phyloP scores from a whole-genome alignment of 495 filamentous ascomycete genomes.

The Rhypophila decipiens region DNA sequence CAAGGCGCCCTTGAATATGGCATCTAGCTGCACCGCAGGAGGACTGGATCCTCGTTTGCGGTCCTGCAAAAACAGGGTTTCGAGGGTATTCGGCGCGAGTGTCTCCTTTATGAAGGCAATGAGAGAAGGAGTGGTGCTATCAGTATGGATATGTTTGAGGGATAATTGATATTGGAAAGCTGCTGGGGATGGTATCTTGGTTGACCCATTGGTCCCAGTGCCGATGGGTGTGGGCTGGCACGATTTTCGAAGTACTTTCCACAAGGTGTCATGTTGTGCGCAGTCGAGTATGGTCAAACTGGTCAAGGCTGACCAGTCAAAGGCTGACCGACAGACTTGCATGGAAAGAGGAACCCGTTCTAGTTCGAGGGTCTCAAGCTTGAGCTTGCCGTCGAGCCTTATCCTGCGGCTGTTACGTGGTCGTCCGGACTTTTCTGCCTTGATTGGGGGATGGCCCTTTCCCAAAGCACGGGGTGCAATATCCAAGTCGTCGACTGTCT shows the following conservation, averaged over 20 bases:
- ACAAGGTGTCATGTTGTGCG: constrained; percentile 69
- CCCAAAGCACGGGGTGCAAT: background rate
- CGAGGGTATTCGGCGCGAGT: constrained; percentile 76
- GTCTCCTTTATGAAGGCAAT: constrained; percentile 80
- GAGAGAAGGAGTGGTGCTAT: constrained; percentile 69
- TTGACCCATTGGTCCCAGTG: constrained; percentile 18
- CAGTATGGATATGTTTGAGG: constrained; percentile 76
- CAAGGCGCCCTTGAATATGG: constrained; percentile 68
- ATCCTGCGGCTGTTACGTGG: too few relatives aligned
- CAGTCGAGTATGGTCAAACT: constrained; percentile 79
- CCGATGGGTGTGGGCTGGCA: constrained; percentile 53
- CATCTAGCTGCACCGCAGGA: constrained; percentile 57
- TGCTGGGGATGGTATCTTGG: constrained; percentile 2
- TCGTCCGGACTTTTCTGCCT: background rate
- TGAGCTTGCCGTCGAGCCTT: constrained; percentile 49
- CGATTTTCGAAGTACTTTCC: constrained; percentile 67
- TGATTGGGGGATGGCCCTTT: background rate
- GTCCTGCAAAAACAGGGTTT: constrained; percentile 82
- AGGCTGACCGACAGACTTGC: constrained; percentile 57
- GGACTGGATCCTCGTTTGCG: constrained; percentile 45
- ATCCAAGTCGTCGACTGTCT: background rate
- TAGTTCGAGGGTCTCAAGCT: constrained; percentile 70
- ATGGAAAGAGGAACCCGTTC: constrained; percentile 75
- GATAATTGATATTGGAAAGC: constrained; percentile 60
- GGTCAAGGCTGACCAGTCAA: constrained; percentile 78